phyloP scores from a whole-genome alignment of 352 stramenopile genomes.

The Phytophthora megakarya region DNA sequence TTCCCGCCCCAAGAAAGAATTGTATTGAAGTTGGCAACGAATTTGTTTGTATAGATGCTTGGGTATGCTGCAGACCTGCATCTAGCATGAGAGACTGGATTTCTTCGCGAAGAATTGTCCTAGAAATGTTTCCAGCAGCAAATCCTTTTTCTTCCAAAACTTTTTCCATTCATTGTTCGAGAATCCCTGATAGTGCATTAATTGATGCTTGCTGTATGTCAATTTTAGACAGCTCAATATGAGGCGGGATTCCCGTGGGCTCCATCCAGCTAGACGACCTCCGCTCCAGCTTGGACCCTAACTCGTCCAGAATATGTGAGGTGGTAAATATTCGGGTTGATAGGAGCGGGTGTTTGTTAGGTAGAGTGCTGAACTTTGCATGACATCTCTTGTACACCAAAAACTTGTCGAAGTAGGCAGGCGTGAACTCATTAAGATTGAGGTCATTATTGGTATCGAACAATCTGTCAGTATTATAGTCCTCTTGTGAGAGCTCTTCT shows the following conservation, averaged over 20 bases:
- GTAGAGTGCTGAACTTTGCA: no score
- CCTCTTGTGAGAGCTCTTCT: no score
- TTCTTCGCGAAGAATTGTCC: slow-evolving; percentile 1
- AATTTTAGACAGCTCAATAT: slow-evolving; percentile 9
- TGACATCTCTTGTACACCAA: no score
- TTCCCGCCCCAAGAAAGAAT: slow-evolving; percentile 5
- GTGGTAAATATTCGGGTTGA: no score
- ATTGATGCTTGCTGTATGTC: slow-evolving; percentile 1
- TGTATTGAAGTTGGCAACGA: background rate
- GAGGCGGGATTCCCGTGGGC: slow-evolving; percentile 5
- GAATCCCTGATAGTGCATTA: slow-evolving; percentile 5
- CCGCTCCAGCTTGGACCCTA: background rate
- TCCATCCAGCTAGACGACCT: slow-evolving; percentile 7
- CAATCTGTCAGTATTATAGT: no score
- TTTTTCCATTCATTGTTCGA: slow-evolving; percentile 2
- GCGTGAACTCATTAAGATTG: no score
- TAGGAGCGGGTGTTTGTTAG: no score
- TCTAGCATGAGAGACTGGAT: background rate
- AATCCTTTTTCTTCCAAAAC: background rate
- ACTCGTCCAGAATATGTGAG: background rate
- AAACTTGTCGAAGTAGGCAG: no score
- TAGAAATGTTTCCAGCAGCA: slow-evolving; percentile 1
- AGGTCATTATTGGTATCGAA: no score
- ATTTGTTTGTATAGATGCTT: background rate
- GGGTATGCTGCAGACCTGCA: background rate